These are phyloP conservation scores for Entrophospora sp. DNA, from an alignment of 192 early-diverging fungal genomes.

Conservation along the genomic window DNA sequence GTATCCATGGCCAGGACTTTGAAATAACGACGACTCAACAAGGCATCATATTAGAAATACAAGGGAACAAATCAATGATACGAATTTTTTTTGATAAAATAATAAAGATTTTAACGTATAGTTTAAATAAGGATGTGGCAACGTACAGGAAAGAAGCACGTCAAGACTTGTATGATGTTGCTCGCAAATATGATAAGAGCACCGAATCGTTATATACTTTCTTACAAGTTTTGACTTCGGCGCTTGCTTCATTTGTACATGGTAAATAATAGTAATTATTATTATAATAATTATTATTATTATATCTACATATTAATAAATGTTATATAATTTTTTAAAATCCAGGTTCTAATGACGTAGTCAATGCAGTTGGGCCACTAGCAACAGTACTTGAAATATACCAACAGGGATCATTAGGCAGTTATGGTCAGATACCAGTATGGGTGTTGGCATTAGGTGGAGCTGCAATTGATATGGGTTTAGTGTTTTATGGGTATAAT, in stretches of 20 bases:
- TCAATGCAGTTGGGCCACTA: constrained; percentile 78
- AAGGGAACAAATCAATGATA: no score
- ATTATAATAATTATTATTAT: no score
- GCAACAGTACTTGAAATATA: constrained; percentile 65
- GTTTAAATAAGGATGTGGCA: constrained; percentile 20
- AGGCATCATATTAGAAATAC: no score
- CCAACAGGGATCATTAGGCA: constrained; percentile 35
- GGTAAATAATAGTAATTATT: no score
- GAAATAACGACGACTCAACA: no score
- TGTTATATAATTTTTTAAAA: no score
- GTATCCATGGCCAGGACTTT: no score
- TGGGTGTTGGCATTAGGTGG: constrained; percentile 77
- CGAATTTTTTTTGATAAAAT: constrained; percentile 4
- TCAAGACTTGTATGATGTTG: constrained; percentile 48
- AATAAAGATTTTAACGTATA: constrained; percentile 4
- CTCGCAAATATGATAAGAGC: constrained; percentile 57
- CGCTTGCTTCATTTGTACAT: constrained; percentile 80
- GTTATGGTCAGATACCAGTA: constrained; percentile 46
- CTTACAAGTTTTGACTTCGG: constrained; percentile 70
- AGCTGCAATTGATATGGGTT: constrained; percentile 66
- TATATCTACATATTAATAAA: no score
- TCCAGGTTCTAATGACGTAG: constrained; percentile 81
- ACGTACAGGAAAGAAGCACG: constrained; percentile 29
- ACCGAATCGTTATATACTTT: constrained; percentile 77
- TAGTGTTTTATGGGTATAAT: constrained; percentile 61